A percentile compares a stretch with the other conserved stretches of the same genome.
Evolutionary conservation across 2,329 filamentous ascomycete species (phyloP).

Genomic region (Aspergillus ochraceus): DNA sequence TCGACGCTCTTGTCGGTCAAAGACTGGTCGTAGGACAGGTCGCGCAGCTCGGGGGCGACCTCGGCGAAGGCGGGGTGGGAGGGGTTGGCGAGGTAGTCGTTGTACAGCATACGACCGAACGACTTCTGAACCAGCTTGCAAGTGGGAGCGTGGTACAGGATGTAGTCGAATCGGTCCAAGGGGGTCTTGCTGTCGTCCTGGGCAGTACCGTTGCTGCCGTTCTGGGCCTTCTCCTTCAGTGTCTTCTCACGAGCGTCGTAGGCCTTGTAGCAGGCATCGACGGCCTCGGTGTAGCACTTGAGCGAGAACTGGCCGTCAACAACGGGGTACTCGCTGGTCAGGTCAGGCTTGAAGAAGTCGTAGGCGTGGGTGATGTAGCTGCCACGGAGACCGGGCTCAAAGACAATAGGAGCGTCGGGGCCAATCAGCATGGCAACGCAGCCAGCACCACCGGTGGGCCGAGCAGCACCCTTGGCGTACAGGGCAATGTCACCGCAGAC

Average conservation of each 20-base stretch:
- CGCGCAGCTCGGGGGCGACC: constrained; percentile 72
- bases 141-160: constrained; percentile 79
- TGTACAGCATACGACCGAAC: constrained; percentile 80
- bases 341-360: constrained; percentile 88
- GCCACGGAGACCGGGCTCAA: constrained; percentile 77
- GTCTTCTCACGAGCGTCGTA: constrained; percentile 73
- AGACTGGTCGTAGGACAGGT: constrained; percentile 77
- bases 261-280: constrained; percentile 77
- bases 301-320: constrained; percentile 83
- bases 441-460: constrained; percentile 78
- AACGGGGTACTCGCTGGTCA: constrained; percentile 83
- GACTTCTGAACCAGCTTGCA: constrained; percentile 88
- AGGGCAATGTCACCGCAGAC: constrained; percentile 81
- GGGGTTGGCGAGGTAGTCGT: constrained; percentile 75
- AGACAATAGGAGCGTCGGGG: constrained; percentile 72
- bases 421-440: constrained; percentile 77
- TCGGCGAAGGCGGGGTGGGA: constrained; percentile 68
- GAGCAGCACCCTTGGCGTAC: constrained; percentile 79
- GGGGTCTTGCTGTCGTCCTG: constrained; percentile 56
- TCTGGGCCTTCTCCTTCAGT: constrained; percentile 48
- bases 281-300: constrained; percentile 77
- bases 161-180: constrained; percentile 79
- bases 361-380: constrained; percentile 82
- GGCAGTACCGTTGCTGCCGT: constrained; percentile 51
- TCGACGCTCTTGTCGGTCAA: constrained; percentile 78